Evolutionary conservation across 768 basidiomycete genomes (phyloP), one percentile per base, ranked within the genome.

Genomic region (Candolleomyces aberdarensis): DNA sequence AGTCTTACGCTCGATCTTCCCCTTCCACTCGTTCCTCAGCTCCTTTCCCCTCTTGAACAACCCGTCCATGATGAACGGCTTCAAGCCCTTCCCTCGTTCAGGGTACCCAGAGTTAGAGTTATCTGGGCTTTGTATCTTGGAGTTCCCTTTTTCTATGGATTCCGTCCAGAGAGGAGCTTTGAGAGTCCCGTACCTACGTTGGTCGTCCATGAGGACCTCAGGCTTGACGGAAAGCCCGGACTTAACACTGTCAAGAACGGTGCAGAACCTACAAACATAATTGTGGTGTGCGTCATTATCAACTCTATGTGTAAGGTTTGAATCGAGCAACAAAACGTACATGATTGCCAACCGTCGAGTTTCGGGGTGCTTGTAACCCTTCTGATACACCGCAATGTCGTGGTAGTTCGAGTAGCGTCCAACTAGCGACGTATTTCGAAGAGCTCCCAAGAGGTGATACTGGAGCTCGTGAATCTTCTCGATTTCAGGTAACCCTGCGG

Each of bases 181-280:
- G 19, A 62, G 63, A 26, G 26, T 2, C 31, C 69, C 61, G 39
- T 61, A 74, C 10, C 56, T 59, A 29, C 50, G 46, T 10, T 54
- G 61, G 50, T 71, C 66, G 20, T 67, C 59, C 13, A 58, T 60
- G 15, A 76, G 68, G 15, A 75, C 66, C 0, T 72, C 65, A 0
- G 66, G 69, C 6, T 67, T 66, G 43, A 88, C 75, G 0, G 72
- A 73, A 54, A 81, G 74, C 0, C 88, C 88, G 9, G 83, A 85
- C 64, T 90, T 90, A 8, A 80, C 65, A 0, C 83, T 81, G 65
- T 90, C 88, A 1, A 90, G 78, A 14, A 83, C 75, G 41, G 78
- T 79, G 61, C 81, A 78, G 60, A 81, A 83, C 64, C 81, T 81
- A 47, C 3, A 26, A 26, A 26, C 26, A 26, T 26, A 26, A 26